Evolutionary conservation across 345 rosid genomes (phyloP).

Genomic region (Brassica nigra): DNA sequence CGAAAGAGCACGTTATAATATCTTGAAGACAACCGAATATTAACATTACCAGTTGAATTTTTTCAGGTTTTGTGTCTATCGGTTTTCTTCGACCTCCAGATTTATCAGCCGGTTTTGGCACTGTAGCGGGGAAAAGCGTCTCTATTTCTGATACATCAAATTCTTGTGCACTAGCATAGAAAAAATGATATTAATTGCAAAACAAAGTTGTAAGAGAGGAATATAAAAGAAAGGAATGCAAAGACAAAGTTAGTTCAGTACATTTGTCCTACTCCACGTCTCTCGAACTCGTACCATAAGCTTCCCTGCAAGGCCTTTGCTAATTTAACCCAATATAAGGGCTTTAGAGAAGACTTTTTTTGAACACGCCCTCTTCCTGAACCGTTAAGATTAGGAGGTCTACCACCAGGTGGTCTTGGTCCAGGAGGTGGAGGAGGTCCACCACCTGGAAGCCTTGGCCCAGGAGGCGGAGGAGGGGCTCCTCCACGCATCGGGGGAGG

Average conservation of each 20-base stretch:
- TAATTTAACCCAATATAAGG: conserved; percentile 97
- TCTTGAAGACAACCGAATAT: neutral
- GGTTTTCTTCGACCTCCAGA: conserved; percentile 65
- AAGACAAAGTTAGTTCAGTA: conserved; percentile 44
- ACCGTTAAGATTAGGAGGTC: conserved; percentile 55
- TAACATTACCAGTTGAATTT: conserved; percentile 74
- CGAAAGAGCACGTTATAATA: conserved; percentile 3
- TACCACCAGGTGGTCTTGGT: conserved; percentile 66
- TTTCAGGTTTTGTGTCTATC: conserved; percentile 80
- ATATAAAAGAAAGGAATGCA: conserved; percentile 2
- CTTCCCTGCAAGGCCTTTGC: conserved; percentile 97
- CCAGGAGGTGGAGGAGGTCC: conserved; percentile 84
- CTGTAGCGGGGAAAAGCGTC: conserved; percentile 80
- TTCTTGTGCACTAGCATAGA: conserved; percentile 63
- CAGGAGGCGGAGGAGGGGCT: conserved; percentile 63
- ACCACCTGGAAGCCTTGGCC: conserved; percentile 66
- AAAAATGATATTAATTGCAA: neutral
- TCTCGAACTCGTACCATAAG: conserved; percentile 97
- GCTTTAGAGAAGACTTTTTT: conserved; percentile 85
- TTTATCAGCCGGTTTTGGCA: conserved; percentile 77
- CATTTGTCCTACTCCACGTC: conserved; percentile 64
- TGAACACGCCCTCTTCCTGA: conserved; percentile 78
- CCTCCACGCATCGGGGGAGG: conserved; percentile 47
- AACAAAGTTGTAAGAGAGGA: neutral
- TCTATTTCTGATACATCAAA: conserved; percentile 95